Conservation (phyloP, 2,329 filamentous ascomycete genomes). For the Thielaviopsis cerberus region DNA sequence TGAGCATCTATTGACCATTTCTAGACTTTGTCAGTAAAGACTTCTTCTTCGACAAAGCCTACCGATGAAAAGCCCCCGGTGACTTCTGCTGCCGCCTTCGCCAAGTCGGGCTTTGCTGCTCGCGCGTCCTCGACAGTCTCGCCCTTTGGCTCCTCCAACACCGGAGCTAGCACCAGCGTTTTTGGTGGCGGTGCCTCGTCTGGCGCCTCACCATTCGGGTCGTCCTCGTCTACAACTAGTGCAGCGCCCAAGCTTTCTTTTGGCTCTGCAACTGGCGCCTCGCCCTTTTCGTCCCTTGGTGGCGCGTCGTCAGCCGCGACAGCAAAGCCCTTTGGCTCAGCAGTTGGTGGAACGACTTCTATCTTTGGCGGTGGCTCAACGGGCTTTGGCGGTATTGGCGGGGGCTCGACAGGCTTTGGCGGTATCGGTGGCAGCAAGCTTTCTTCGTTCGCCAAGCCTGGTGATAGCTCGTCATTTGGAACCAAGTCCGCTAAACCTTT, state of each 20-base stretch:
- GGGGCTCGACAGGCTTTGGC: conserved; percentile 38
- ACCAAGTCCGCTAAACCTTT: conserved; percentile 52
- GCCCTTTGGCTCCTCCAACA: conserved; percentile 38
- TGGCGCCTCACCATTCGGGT: conserved; percentile 18
- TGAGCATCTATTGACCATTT: not conserved
- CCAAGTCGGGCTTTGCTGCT: conserved; percentile 48
- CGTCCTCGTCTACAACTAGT: conserved; percentile 12
- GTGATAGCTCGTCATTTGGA: conserved; percentile 24
- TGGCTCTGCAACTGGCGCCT: conserved; percentile 22
- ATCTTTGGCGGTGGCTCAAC: conserved; percentile 29
- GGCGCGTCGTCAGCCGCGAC: conserved; percentile 16
- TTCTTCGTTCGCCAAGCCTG: conserved; percentile 42
- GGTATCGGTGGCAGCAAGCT: conserved; percentile 30
- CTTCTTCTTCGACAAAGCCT: conserved; percentile 13
- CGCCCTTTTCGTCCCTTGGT: conserved; percentile 27
- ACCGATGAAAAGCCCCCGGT: conserved; percentile 16
- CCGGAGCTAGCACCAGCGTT: conserved; percentile 16
- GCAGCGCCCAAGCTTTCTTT: conserved; percentile 31
- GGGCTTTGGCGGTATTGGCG: conserved; percentile 19
- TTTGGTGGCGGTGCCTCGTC: conserved; percentile 15
- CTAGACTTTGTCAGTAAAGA: not conserved
- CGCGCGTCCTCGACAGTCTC: conserved; percentile 43
- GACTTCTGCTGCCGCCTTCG: conserved; percentile 45
- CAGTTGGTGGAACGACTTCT: conserved; percentile 18
- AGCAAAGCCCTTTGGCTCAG: conserved; percentile 29